phyloP scores from a whole-genome alignment of 306 rosid species.

The Potentilla sterilis region DNA sequence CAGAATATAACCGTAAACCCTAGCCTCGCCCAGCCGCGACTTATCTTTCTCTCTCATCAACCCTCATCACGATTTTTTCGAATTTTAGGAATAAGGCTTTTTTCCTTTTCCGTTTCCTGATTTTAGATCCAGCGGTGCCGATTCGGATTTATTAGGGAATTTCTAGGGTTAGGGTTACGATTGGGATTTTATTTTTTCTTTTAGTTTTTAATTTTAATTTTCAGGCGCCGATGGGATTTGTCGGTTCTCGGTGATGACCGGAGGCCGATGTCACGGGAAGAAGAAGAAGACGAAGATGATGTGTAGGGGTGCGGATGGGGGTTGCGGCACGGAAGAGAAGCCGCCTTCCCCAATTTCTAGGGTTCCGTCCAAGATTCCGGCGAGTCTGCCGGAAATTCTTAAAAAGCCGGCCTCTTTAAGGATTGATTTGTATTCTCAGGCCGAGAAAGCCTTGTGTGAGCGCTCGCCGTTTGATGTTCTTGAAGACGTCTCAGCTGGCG shows the following conservation, averaged over 20 bases:
- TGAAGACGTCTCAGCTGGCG: slow-evolving; percentile 31
- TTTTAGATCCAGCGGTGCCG: slow-evolving; percentile 7
- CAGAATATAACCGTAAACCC: slow-evolving; percentile 63
- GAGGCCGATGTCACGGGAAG: slow-evolving; percentile 65
- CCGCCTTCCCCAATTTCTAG: slow-evolving; percentile 40
- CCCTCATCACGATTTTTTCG: slow-evolving; percentile 8
- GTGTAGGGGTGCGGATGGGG: slow-evolving; percentile 48
- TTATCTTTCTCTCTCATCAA: slow-evolving; percentile 55
- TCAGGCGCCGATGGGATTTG: slow-evolving; percentile 52
- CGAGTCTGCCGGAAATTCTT: slow-evolving; percentile 28
- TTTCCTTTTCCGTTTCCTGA: not conserved
- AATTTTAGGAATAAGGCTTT: slow-evolving; percentile 38
- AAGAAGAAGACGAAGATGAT: slow-evolving; percentile 50
- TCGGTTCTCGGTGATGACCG: slow-evolving; percentile 71
- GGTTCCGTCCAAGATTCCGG: slow-evolving; percentile 50
- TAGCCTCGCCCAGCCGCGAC: slow-evolving; percentile 73
- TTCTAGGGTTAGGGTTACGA: slow-evolving; percentile 35
- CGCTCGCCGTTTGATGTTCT: slow-evolving; percentile 71
- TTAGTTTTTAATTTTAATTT: no score
- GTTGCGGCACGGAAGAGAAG: slow-evolving; percentile 48
- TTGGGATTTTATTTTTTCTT: slow-evolving; percentile 21
- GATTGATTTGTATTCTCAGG: slow-evolving; percentile 71
- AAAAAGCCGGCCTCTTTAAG: slow-evolving; percentile 1
- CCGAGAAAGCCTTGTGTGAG: slow-evolving; percentile 65
- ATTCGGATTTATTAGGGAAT: not conserved